Percentiles rank a stretch among this genome's conserved stretches.
These are phyloP conservation scores for Tricholomella constricta DNA, from an alignment of 768 basidiomycete species.

Conservation along the genomic window DNA sequence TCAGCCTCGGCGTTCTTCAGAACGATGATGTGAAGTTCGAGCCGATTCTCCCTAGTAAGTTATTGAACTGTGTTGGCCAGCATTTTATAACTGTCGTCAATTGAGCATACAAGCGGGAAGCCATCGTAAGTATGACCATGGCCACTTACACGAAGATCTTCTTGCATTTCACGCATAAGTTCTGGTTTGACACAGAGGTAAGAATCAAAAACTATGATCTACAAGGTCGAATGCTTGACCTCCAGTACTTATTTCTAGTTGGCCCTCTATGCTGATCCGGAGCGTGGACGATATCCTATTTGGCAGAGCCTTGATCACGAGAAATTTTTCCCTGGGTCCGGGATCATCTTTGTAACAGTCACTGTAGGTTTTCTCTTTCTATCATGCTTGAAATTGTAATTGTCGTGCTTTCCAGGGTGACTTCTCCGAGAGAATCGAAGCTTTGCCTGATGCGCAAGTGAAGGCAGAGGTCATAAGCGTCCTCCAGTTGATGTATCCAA, in stretches of 20 bases:
- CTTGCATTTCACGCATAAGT: slow-evolving; percentile 60
- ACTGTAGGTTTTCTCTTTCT: slow-evolving; percentile 31
- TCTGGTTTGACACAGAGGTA: slow-evolving; percentile 51
- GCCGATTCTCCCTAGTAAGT: slow-evolving; percentile 49
- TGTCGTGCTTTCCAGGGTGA: slow-evolving; percentile 46
- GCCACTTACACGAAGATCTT: slow-evolving; percentile 72
- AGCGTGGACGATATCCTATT: slow-evolving; percentile 64
- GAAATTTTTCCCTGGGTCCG: slow-evolving; percentile 61
- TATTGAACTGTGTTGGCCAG: not conserved
- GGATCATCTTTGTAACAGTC: slow-evolving; percentile 56
- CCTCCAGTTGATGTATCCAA: slow-evolving; percentile 61
- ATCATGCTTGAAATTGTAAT: not conserved
- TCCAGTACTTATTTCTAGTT: slow-evolving; percentile 32
- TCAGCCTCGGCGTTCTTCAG: slow-evolving; percentile 72
- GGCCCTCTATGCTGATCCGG: slow-evolving; percentile 56
- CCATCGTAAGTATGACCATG: slow-evolving; percentile 64
- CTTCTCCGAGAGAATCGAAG: slow-evolving; percentile 60
- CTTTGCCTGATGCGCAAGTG: slow-evolving; percentile 46
- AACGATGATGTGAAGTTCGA: slow-evolving; percentile 58
- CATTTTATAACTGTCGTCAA: not conserved
- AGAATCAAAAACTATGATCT: not conserved
- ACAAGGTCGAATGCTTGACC: not conserved
- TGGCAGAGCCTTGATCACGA: slow-evolving; percentile 67
- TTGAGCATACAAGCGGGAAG: slow-evolving; percentile 58
- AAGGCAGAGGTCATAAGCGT: slow-evolving; percentile 57